Evolutionary conservation across 2,329 filamentous ascomycete genomes (phyloP).

Genomic region (Mollisiaceae sp.): DNA sequence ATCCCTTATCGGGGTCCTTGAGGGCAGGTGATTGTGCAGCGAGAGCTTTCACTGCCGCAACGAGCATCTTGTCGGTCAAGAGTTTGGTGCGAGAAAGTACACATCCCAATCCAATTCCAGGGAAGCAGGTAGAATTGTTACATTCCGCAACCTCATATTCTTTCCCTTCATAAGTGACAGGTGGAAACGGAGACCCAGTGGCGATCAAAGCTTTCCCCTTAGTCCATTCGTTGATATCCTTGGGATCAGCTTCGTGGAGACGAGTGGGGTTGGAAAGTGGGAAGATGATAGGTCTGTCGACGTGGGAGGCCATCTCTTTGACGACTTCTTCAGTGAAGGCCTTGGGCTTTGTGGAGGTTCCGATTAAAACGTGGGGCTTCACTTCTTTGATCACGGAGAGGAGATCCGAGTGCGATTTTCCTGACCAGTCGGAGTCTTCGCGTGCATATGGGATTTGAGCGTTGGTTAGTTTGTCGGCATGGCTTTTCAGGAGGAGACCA

Average conservation of each 20-base stretch:
- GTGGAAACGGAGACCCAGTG: conserved; percentile 81
- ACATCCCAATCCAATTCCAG: conserved; percentile 81
- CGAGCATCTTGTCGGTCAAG: conserved; percentile 79
- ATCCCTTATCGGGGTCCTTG: conserved; percentile 62
- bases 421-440: conserved; percentile 66
- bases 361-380: conserved; percentile 81
- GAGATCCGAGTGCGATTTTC: conserved; percentile 61
- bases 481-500: conserved; percentile 71
- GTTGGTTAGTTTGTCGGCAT: conserved; percentile 63
- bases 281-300: conserved; percentile 76
- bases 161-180: conserved; percentile 64
- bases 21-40: conserved; percentile 74
- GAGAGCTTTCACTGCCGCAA: conserved; percentile 77
- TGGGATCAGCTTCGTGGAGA: conserved; percentile 80
- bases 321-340: conserved; percentile 78
- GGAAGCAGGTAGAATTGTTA: conserved; percentile 87
- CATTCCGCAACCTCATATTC: conserved; percentile 72
- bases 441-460: conserved; percentile 73
- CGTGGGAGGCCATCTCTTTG: conserved; percentile 75
- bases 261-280: conserved; percentile 86
- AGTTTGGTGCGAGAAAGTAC: conserved; percentile 71
- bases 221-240: conserved; percentile 80
- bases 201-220: conserved; percentile 78
- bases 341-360: conserved; percentile 79
- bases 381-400: conserved; percentile 71